phyloP scores from a whole-genome alignment of 2,329 filamentous ascomycete genomes.

The Hypocreales sp. region DNA sequence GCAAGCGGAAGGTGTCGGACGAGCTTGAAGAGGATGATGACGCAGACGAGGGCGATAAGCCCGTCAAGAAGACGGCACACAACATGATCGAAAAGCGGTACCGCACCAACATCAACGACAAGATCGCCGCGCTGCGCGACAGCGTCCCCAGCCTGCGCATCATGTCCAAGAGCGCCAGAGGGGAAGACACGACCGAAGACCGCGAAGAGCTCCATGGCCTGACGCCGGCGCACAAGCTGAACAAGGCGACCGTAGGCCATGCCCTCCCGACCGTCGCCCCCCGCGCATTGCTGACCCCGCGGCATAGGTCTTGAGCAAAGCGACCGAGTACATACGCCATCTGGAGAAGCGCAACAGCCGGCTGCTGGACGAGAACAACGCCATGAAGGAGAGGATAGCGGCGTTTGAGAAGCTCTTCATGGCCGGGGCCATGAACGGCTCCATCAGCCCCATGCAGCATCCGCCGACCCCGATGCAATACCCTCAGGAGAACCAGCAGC shows the following conservation, averaged over 20 bases:
- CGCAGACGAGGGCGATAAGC: slow-evolving; percentile 38
- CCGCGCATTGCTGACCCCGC: neutral
- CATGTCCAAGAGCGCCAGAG: slow-evolving; percentile 57
- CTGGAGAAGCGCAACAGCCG: slow-evolving; percentile 81
- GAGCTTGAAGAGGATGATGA: slow-evolving; percentile 38
- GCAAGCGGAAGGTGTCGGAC: slow-evolving; percentile 57
- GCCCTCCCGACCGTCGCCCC: too few relatives aligned
- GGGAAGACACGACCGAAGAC: slow-evolving; percentile 56
- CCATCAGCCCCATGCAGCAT: slow-evolving; percentile 38
- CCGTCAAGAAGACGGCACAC: slow-evolving; percentile 79
- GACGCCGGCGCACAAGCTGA: slow-evolving; percentile 81
- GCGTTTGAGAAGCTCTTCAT: slow-evolving; percentile 69
- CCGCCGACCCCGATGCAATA: slow-evolving; percentile 38
- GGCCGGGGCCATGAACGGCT: slow-evolving; percentile 53
- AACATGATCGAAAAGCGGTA: slow-evolving; percentile 98
- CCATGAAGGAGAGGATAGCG: slow-evolving; percentile 63
- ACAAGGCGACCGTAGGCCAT: slow-evolving; percentile 70
- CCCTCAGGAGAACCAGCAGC: slow-evolving; percentile 23
- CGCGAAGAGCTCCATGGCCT: slow-evolving; percentile 62
- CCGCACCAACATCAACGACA: slow-evolving; percentile 90
- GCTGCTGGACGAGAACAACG: slow-evolving; percentile 64
- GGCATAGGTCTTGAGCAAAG: slow-evolving; percentile 66
- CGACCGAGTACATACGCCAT: slow-evolving; percentile 90
- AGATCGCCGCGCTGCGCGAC: slow-evolving; percentile 82
- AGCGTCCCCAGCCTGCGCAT: slow-evolving; percentile 82